Conservation (phyloP, 257 asterid genomes). For the Solanum pennellii region DNA sequence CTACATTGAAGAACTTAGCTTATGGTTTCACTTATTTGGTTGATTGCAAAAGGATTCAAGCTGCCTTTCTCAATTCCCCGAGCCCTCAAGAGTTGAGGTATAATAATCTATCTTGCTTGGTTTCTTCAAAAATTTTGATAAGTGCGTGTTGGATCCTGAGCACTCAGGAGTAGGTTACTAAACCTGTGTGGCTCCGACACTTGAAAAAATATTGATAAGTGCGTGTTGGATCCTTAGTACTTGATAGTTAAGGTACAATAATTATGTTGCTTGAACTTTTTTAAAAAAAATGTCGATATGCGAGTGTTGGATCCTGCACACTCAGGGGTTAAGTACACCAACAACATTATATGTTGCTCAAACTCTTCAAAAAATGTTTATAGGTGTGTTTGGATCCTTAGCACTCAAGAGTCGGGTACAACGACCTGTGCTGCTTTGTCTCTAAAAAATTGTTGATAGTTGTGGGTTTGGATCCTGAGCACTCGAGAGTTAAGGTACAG, state of each 20-base stretch:
- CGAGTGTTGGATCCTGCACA: not conserved
- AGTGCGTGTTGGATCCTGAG: not conserved
- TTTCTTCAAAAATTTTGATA: not conserved
- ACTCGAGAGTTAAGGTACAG: not conserved
- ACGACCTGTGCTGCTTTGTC: not conserved
- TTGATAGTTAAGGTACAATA: not conserved
- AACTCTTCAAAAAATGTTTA: not conserved
- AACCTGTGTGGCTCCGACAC: not conserved
- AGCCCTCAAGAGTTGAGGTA: not conserved
- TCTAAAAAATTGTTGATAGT: not conserved
- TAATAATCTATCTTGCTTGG: not conserved
- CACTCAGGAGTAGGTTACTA: not conserved
- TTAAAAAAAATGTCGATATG: not conserved
- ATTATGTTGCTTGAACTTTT: not conserved
- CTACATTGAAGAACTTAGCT: slow-evolving; percentile 68
- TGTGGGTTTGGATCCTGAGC: not conserved
- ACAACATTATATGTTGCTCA: not conserved
- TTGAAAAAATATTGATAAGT: not conserved
- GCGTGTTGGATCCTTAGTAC: not conserved
- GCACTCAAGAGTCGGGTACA: not conserved
- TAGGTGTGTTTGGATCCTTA: not conserved
- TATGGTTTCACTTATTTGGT: slow-evolving; percentile 66
- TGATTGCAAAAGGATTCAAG: slow-evolving; percentile 30
- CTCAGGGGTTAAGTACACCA: not conserved
- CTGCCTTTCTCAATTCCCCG: slow-evolving; percentile 24